Conservation (phyloP, 129 eudicot species). For the Ambrosia artemisiifolia region DNA sequence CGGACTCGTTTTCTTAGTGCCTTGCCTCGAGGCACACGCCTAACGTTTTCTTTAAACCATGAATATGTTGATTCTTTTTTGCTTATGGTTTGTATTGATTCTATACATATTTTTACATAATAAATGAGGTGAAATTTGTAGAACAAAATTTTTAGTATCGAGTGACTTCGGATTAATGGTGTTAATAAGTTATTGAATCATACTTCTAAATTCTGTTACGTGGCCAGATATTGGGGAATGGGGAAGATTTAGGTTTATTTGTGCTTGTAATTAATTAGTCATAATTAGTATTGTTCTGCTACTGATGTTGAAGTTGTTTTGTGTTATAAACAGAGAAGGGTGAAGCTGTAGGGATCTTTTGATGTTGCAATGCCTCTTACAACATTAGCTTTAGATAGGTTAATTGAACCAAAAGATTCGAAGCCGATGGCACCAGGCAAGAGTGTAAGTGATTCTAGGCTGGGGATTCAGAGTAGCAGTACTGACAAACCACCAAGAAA, state of each 20-base stretch:
- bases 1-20: no score
- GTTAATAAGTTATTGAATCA: neutral
- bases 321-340: slow-evolving; percentile 3
- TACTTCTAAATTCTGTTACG: neutral
- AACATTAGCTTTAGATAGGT: slow-evolving; percentile 63
- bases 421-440: slow-evolving; percentile 43
- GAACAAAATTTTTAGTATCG: neutral
- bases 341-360: slow-evolving; percentile 29
- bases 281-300: neutral
- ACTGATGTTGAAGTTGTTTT: slow-evolving; percentile 5
- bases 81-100: neutral
- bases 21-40: no score
- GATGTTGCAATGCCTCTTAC: slow-evolving; percentile 66
- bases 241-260: slow-evolving; percentile 7
- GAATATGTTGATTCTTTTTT: neutral
- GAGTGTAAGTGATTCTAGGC: slow-evolving; percentile 23
- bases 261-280: slow-evolving; percentile 13
- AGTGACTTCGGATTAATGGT: slow-evolving; percentile 10
- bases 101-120: neutral
- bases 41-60: no score
- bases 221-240: neutral
- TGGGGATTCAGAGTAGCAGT: slow-evolving; percentile 32
- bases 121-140: neutral
- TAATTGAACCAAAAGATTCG: slow-evolving; percentile 54
- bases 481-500: slow-evolving; percentile 24